Percentiles rank a stretch among this genome's conserved stretches.
These are phyloP conservation scores for Coemansia sp. DNA, from an alignment of 192 early-diverging fungal species.

Conservation along the genomic window DNA sequence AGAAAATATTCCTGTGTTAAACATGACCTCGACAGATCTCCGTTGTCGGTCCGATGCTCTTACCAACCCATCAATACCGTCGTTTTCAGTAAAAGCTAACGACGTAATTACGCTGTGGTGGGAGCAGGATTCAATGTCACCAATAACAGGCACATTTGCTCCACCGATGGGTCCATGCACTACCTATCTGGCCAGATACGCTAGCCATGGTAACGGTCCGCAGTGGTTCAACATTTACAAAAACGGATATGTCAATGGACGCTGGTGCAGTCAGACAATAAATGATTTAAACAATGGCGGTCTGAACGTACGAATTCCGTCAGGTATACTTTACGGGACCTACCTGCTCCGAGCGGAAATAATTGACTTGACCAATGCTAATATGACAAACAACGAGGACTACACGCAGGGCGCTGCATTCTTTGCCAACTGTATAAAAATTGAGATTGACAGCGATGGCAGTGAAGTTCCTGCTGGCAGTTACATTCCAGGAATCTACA, in stretches of 20 bases:
- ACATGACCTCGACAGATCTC: background rate
- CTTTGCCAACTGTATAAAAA: background rate
- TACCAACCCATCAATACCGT: background rate
- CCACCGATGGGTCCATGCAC: slow-evolving; percentile 1
- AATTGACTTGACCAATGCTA: background rate
- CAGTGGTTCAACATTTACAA: slow-evolving; percentile 5
- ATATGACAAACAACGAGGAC: slow-evolving; percentile 1
- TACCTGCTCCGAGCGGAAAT: slow-evolving; percentile 6
- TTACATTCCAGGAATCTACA: slow-evolving; percentile 6
- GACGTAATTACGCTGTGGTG: background rate
- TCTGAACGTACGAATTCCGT: background rate
- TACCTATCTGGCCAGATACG: background rate
- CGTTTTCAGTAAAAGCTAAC: background rate
- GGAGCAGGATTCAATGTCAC: background rate
- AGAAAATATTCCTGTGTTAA: background rate
- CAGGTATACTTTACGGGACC: background rate
- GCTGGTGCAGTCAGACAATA: background rate
- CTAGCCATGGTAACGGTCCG: background rate
- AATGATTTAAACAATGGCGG: background rate
- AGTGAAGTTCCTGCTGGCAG: background rate
- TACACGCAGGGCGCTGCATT: slow-evolving; percentile 5
- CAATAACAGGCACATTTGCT: background rate
- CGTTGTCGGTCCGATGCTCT: background rate
- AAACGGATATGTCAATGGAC: background rate
- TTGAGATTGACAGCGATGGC: slow-evolving; percentile 1